Evolutionary conservation across 305 asterid species (phyloP).

Genomic region (Andrographis paniculata): DNA sequence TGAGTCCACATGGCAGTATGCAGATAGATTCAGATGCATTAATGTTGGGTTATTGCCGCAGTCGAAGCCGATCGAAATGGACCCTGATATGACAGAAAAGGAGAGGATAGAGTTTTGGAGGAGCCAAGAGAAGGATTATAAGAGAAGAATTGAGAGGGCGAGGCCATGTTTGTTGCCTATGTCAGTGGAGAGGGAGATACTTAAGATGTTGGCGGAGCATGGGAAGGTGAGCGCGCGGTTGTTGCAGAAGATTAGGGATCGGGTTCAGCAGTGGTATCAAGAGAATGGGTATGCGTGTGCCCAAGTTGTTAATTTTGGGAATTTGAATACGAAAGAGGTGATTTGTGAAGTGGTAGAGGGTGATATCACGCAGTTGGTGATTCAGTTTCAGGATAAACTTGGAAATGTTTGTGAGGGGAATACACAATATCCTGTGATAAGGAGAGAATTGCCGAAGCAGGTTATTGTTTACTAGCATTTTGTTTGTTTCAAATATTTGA

Average conservation of each 20-base stretch:
- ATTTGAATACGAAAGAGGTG: constrained; percentile 81
- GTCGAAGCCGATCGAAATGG: constrained; percentile 83
- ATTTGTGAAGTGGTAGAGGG: constrained; percentile 99
- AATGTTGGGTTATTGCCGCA: constrained; percentile 86
- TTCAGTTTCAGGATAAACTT: constrained; percentile 94
- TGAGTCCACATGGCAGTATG: constrained; percentile 83
- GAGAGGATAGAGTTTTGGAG: constrained; percentile 55
- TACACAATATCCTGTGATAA: constrained; percentile 69
- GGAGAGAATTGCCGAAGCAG: constrained; percentile 88
- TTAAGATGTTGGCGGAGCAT: constrained; percentile 56
- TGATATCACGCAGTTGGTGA: constrained; percentile 74
- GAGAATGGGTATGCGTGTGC: constrained; percentile 92
- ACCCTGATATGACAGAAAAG: constrained; percentile 90
- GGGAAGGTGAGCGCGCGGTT: constrained; percentile 85
- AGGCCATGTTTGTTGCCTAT: constrained; percentile 80
- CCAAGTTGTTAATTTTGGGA: constrained; percentile 91
- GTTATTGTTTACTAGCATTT: constrained; percentile 22
- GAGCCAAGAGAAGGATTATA: constrained; percentile 72
- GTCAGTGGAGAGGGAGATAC: constrained; percentile 60
- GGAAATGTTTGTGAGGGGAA: constrained; percentile 93
- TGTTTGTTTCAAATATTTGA: constrained; percentile 3
- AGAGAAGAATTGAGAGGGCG: constrained; percentile 62
- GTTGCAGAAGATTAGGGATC: constrained; percentile 89
- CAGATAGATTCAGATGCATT: constrained; percentile 73
- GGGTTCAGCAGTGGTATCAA: constrained; percentile 94